Base-by-base conservation (phyloP, 129 eudicot species). In the Helianthus annuus region DNA sequence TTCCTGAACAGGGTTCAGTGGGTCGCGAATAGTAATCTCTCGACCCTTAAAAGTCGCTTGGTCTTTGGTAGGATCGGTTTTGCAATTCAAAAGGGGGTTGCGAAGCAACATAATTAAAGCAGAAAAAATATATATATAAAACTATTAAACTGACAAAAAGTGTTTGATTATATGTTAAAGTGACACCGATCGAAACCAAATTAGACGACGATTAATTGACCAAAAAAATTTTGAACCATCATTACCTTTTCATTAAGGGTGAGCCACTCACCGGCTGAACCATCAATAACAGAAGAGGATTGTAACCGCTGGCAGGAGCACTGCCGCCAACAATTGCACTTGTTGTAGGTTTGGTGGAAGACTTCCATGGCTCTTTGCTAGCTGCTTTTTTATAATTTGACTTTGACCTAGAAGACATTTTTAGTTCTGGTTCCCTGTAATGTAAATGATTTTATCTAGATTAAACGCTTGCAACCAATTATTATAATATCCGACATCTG, bases 261-360 rank as follows among this genome's bases (percentile, higher is more conserved):
- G 60, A 87, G 84, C 93, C 93, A 87, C 79, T 87, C 94, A 70
- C 81, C 77, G 11, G 85, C 80, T 0, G 97, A 83, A 84, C 85
- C 92, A 74, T 91, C 92, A 9, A 84, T 79, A n/a, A n/a, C 40
- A 75, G 60, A 13, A 86, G 79, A 11, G 96, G 96, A 67, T 89
- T 86, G 84, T 89, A 89, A 46, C 88, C 96, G 63, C 96, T 82
- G n/a, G 88, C 62, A 8, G 91, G 85, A 71, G 59, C 76, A 57
- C 79, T n/a, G 46, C 66, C 11, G 12, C 22, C 79, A 22, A 77
- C 34, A 44, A 38, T 81, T 2, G 38, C 79, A 70, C 45, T 88
- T 11, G 82, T 71, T 64, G 83, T 70, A 70, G 85, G 71, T 80
- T 89, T 84, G 24, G 80, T 76, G 70, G 96, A 74, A 42, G 80